These are phyloP conservation scores for Rhododendron ferrugineum DNA, from an alignment of 148 eudicot species.

Conservation along the genomic window DNA sequence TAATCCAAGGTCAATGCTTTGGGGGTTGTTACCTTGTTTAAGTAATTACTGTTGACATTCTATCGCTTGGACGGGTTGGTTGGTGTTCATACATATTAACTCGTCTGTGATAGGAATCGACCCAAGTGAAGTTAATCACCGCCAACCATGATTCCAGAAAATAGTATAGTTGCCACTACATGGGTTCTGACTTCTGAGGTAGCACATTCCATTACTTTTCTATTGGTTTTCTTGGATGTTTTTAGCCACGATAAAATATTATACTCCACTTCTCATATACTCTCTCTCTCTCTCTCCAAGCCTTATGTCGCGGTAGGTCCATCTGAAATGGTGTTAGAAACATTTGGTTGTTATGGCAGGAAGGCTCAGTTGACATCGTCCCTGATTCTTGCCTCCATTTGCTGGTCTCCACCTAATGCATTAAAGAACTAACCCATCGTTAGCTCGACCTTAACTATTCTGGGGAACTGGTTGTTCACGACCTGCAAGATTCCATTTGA, in stretches of 20 bases:
- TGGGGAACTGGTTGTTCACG: no score
- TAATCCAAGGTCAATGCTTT: conserved; percentile 16
- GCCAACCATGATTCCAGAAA: not conserved
- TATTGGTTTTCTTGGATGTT: not conserved
- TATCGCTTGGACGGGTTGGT: not conserved
- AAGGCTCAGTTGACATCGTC: not conserved
- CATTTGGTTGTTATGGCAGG: not conserved
- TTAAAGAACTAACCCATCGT: not conserved
- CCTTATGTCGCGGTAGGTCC: not conserved
- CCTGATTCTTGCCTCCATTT: conserved; percentile 2
- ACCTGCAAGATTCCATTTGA: no score
- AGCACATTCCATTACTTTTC: not conserved
- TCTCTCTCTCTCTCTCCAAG: not conserved
- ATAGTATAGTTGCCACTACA: not conserved
- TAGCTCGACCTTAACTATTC: not conserved
- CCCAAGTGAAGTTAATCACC: not conserved
- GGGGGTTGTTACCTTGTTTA: conserved; percentile 7
- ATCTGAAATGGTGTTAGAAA: conserved; percentile 1
- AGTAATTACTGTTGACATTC: not conserved
- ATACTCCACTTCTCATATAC: not conserved
- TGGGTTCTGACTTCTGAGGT: not conserved
- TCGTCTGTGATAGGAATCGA: not conserved
- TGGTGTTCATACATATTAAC: not conserved
- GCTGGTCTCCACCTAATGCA: not conserved
- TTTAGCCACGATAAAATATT: not conserved